These are phyloP conservation scores for Cyclotella kingstonii DNA, from an alignment of 108 stramenopile species.

Conservation along the genomic window DNA sequence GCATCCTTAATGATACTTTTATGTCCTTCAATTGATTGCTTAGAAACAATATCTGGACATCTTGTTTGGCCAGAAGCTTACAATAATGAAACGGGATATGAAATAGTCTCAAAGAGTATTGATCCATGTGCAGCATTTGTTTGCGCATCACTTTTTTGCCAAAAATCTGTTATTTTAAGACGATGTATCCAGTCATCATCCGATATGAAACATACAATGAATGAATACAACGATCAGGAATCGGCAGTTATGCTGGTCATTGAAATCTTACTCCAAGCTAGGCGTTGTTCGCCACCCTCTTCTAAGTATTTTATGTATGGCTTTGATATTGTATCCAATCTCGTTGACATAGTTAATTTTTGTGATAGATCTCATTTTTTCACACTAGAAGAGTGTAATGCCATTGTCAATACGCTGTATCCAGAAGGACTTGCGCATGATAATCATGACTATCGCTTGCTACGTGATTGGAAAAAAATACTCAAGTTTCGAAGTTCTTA, in stretches of 20 bases:
- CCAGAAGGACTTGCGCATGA: conserved; percentile 34
- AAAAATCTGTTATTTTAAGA: conserved; percentile 32
- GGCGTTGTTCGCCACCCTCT: conserved; percentile 21
- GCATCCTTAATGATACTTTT: conserved; percentile 37
- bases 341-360: conserved; percentile 29
- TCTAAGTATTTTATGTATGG: conserved; percentile 43
- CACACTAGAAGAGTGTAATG: conserved; percentile 20
- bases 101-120: conserved; percentile 21
- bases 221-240: conserved; percentile 25
- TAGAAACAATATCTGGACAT: conserved; percentile 42
- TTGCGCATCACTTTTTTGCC: conserved; percentile 40
- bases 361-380: conserved; percentile 24
- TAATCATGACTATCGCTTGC: conserved; percentile 25
- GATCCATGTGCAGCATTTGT: conserved; percentile 39
- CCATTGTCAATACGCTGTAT: conserved; percentile 32
- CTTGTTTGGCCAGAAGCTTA: conserved; percentile 49
- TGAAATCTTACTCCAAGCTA: conserved; percentile 43
- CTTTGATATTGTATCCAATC: conserved; percentile 14
- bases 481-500: conserved; percentile 32
- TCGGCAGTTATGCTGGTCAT: conserved; percentile 36
- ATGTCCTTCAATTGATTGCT: conserved; percentile 36
- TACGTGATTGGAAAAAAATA: conserved; percentile 32
- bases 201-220: neutral
- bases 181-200: conserved; percentile 18
- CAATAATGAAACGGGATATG: conserved; percentile 27